A percentile compares a stretch with the other conserved stretches of the same genome.
phyloP scores from a whole-genome alignment of 768 basidiomycete species.

The Leucocoprinus sp. region DNA sequence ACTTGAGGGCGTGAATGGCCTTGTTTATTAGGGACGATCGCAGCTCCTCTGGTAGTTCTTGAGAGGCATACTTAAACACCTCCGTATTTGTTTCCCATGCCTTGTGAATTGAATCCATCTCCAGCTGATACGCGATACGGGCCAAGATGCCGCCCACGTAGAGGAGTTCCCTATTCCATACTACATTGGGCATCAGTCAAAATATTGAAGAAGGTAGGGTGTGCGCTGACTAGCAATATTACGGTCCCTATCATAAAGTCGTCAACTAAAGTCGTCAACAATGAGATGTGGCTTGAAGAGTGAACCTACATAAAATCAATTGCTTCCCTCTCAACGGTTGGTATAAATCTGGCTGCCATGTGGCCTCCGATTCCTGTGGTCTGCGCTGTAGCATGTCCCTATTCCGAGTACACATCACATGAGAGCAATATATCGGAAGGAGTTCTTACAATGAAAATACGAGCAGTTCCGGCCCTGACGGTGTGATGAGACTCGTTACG shows the following conservation, averaged over 20 bases:
- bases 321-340: slow-evolving; percentile 92
- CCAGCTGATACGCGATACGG: slow-evolving; percentile 78
- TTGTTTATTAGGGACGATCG: slow-evolving; percentile 45
- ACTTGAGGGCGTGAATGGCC: slow-evolving; percentile 73
- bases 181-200: slow-evolving; percentile 25
- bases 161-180: slow-evolving; percentile 88
- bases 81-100: slow-evolving; percentile 48
- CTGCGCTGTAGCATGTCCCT: slow-evolving; percentile 89
- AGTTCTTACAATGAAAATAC: slow-evolving; percentile 72
- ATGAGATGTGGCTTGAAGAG: neutral
- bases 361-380: slow-evolving; percentile 74
- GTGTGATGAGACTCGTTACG: slow-evolving; percentile 2
- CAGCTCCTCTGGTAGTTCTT: slow-evolving; percentile 29
- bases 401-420: neutral
- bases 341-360: slow-evolving; percentile 79
- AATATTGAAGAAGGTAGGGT: neutral
- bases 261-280: neutral
- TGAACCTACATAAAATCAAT: slow-evolving; percentile 75
- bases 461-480: slow-evolving; percentile 53
- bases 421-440: neutral
- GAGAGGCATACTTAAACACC: slow-evolving; percentile 18
- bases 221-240: slow-evolving; percentile 58
- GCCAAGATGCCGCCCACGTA: slow-evolving; percentile 77
- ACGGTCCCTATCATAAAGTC: slow-evolving; percentile 47
- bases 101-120: slow-evolving; percentile 53